These are phyloP conservation scores for Lentinus polychrous DNA, from an alignment of 1,284 basidiomycete species.

Conservation along the genomic window DNA sequence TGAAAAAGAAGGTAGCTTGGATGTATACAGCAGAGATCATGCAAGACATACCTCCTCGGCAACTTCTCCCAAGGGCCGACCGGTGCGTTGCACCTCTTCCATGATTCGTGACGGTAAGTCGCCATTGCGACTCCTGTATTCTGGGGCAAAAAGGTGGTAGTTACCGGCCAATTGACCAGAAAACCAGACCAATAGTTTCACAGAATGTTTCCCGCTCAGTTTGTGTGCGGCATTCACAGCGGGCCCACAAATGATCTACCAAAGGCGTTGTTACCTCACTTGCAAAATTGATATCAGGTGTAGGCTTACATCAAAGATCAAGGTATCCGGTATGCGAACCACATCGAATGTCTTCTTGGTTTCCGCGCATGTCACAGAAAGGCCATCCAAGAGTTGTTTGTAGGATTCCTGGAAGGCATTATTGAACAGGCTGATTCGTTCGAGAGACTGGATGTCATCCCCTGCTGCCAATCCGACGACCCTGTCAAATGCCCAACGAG, in stretches of 20 bases:
- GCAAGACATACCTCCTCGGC: conserved; percentile 10
- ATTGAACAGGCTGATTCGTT: not conserved
- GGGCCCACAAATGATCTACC: conserved; percentile 12
- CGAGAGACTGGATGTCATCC: not conserved
- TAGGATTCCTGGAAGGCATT: conserved; percentile 6
- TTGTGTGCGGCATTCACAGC: conserved; percentile 7
- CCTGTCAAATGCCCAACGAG: not conserved
- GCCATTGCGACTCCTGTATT: conserved; percentile 12
- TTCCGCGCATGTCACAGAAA: conserved; percentile 7
- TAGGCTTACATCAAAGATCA: conserved; percentile 13
- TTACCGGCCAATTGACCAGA: conserved; percentile 10
- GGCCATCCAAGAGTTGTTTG: conserved; percentile 5
- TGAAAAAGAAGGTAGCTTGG: no score
- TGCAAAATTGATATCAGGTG: not conserved
- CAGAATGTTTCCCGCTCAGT: conserved; percentile 1
- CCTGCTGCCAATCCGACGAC: not conserved
- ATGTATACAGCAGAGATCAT: not conserved
- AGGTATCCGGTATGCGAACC: conserved; percentile 6
- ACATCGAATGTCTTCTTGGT: conserved; percentile 6
- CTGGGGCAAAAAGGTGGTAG: conserved; percentile 13
- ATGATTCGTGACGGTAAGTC: conserved; percentile 10
- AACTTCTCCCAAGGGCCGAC: conserved; percentile 8
- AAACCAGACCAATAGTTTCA: conserved; percentile 15
- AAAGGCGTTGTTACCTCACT: not conserved
- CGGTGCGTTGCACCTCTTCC: conserved; percentile 10